Evolutionary conservation across 208 protist genomes (phyloP), one percentile per base, ranked within the genome.

Genomic region (Acanthamoeba triangularis): DNA sequence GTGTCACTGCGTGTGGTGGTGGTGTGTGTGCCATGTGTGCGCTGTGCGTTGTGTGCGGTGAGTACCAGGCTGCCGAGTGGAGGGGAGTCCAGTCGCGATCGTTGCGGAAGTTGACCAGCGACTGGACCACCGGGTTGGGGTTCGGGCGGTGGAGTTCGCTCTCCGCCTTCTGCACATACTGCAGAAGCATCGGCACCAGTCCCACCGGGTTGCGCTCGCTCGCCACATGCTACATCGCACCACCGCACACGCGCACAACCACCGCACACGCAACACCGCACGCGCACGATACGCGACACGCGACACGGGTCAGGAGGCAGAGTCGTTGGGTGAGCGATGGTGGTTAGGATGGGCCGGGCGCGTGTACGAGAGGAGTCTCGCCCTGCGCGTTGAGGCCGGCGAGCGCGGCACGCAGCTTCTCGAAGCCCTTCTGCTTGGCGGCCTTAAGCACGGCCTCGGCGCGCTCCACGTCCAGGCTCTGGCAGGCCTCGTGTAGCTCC

Each of bases 341-440:
- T 30, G 61, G 10, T 69, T 10, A 69, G n/a, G n/a, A n/a, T n/a
- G n/a, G n/a, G n/a, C n/a, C n/a, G n/a, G n/a, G 14, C n/a, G 28
- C 23, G n/a, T 10, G 33, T 76, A 76, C 67, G 14, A 76, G 67
- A 76, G 67, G 67, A 16, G 67, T 76, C n/a, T 76, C 23, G 23
- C 67, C 30, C n/a, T n/a, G 28, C 30, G 14, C 33, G 67, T 76
- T 76, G 67, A 16, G 67, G n/a, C 23, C 16, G 10, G 67, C 67
- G 67, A 76, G 67, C 4, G 67, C 67, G 67, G 14, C n/a, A 8
- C 67, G 67, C n/a, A 76, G 67, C 67, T 33, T 25, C 14, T 76
- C 67, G 67, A 76, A 76, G 16, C 67, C 67, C 33, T 76, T 16
- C 67, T 76, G 67, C 67, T 76, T 76, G 23, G 16, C 67, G 67